Base-by-base conservation (phyloP, 1,139 yeast genomes). In the Zygosaccharomyces pseudobailii region DNA sequence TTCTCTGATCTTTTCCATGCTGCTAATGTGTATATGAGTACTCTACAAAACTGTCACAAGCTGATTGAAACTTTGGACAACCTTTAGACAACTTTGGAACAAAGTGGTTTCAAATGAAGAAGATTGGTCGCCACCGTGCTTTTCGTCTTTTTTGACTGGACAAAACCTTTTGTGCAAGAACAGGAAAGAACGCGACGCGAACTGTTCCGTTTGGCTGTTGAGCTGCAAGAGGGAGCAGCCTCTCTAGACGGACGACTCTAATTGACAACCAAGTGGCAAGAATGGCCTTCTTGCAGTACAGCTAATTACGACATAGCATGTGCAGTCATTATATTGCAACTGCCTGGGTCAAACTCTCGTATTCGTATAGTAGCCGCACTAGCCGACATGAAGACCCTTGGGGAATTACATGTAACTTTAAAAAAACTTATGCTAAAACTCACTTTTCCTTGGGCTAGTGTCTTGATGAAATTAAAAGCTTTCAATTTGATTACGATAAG, bases 1-100 rank as follows among this genome's bases (percentile, higher is more conserved):
- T 47, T 64, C 68, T 58, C 66, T 63, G 49, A 64, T 60, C 55
- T 62, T 62, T 44, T 63, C 67, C 68, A 64, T 64, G 30, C 40
- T 36, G 10, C 21, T 24, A 6, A 24, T 36, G 21, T 36, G n/a
- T n/a, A 21, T 34, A 19, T 34, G 36, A 5, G 19, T 3, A 10
- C 36, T 19, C 13, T 19, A 10, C 24, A 21, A 34, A 24, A 34
- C 24, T 34, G 24, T 20, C 10, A 24, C 25, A 34, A 6, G 13
- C n/a, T 21, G 6, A 34, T 34, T 9, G n/a, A 21, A 20, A n/a
- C 36, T 17, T 33, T 28, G 13, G n/a, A 28, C 31, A 9, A 28
- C 5, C 10, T 30, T n/a, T 30, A 19, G 13, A 30, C 33, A 30
- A 30, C 5, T 30, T n/a, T 30, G 19, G 13, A 30, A 9, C 5